Base-by-base conservation (phyloP, 73 alveolate species). In the Paramecium pentaurelia region DNA sequence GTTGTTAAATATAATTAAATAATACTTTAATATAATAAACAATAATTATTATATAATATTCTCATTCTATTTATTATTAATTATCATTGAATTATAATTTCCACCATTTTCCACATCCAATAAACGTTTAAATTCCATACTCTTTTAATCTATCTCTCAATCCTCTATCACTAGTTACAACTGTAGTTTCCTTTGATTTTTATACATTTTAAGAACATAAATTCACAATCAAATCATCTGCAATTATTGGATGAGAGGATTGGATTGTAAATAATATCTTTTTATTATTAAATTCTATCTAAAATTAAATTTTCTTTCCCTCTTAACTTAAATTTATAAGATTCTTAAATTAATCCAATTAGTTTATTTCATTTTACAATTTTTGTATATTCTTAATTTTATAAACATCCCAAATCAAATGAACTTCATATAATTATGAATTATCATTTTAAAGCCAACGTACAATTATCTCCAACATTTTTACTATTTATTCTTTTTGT, bases 91-190 rank as follows among this genome's bases (percentile, higher is more conserved):
- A 54, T 18, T 54, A 18, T 64, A 75, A 36, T 36, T 20, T 80
- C 91, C 91, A 80, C 71, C 73, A 80, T 45, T 80, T 20, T 45
- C 91, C 91, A 80, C 47, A 40, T 18, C 91, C 91, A 22, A 80
- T 80, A 27, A 80, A 80, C 20, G 11, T 16, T 34, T 80, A 27
- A 18, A 80, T 58, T 45, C 77, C 71, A 18, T n/a, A 42, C 6
- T 80, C 75, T 45, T 5, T 49, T 25, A 80, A 47, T 49, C 91
- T 80, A n/a, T 49, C 75, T 25, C 75, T 80, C 49, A 80, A 80
- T 8, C 75, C 91, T 80, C 91, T 80, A 80, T 80, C 91, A 47
- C 77, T 45, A 22, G 91, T 80, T 32, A 80, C 91, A 47, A 80
- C 91, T 20, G 73, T 47, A 6, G 91, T 80, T 27, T 80, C 32